Conservation (phyloP, 768 basidiomycete genomes). For the Psilocybe sp. region DNA sequence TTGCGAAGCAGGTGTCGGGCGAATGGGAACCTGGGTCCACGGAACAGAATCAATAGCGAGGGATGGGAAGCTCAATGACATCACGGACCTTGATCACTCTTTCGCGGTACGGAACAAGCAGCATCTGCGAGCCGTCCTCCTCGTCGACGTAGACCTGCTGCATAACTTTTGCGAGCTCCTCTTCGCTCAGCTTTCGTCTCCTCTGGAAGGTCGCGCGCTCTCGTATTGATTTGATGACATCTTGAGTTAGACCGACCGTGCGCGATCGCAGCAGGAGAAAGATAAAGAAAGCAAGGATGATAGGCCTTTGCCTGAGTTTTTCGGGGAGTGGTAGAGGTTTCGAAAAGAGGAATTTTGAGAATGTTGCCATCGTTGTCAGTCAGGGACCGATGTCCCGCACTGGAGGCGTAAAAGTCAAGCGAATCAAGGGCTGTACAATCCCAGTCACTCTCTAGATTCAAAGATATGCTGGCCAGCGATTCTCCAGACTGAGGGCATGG, state of each 20-base stretch:
- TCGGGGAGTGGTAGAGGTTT: slow-evolving; percentile 13
- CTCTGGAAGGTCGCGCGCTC: slow-evolving; percentile 8
- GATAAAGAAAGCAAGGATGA: slow-evolving; percentile 41
- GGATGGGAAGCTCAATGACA: neutral
- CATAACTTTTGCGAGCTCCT: slow-evolving; percentile 45
- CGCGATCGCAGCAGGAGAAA: slow-evolving; percentile 52
- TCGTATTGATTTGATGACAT: slow-evolving; percentile 22
- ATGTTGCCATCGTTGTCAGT: slow-evolving; percentile 4
- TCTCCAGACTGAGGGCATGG: no score
- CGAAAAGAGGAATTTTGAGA: slow-evolving; percentile 12
- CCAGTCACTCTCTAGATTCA: no score
- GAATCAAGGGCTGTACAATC: no score
- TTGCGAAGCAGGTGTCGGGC: slow-evolving; percentile 46
- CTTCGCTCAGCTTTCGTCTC: slow-evolving; percentile 25
- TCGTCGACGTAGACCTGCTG: slow-evolving; percentile 64
- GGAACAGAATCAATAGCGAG: neutral
- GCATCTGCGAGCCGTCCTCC: slow-evolving; percentile 53
- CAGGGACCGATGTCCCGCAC: no score
- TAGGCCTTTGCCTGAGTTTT: slow-evolving; percentile 18
- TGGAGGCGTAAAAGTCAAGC: no score
- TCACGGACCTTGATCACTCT: slow-evolving; percentile 57
- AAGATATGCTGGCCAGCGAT: no score
- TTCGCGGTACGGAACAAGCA: slow-evolving; percentile 68
- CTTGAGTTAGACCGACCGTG: slow-evolving; percentile 31
- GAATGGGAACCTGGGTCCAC: slow-evolving; percentile 35